Evolutionary conservation across 805 yeast genomes (phyloP), one percentile per base, ranked within the genome.

Genomic region (Maudiozyma bulderi): DNA sequence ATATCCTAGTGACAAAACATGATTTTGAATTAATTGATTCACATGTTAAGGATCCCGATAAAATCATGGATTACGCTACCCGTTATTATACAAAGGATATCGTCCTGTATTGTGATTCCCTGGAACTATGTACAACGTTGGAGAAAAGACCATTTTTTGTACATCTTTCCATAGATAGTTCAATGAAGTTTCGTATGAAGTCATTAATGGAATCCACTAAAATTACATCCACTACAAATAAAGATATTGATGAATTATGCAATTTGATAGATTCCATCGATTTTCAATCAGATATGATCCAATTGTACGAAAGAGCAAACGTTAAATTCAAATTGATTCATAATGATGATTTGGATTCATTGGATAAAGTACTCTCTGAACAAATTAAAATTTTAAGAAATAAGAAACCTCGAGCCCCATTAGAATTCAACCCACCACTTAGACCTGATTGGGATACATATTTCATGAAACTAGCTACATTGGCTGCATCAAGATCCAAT

Each of bases 401-500:
- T 34, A 48, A 51, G 29, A 52, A 57, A 42, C 15, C 35, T 8
- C 42, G 50, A 15, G 44, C 43, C 28, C 56, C 54, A 26, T 13
- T 15, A 8, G 56, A 57, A 35, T 35, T 54, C n/a, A 52, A 46
- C 48, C 69, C 62, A 30, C 72, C 63, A 40, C 57, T 55, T 47
- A 57, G 99, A 49, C 99, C 99, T 1, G 78, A 82, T 3, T 93
- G 99, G 99, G 99, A 93, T 64, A 77, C 91, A 1, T 93, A 93
- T 64, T 93, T 93, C 66, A 93, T 93, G 99, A 73, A 81, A 41
- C 68, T 93, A 51, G 97, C 99, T 0, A 89, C 87, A 55, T 73
- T 93, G 59, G 99, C 99, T 0, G 95, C 99, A 0, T 71, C 82
- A 44, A 73, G 99, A 55, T 83, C 95, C 30, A 93, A 93, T 57